A percentile compares a stretch with the other conserved stretches of the same genome.
Conservation (phyloP, 768 basidiomycete species). For the Pleurotus cornucopiae region DNA sequence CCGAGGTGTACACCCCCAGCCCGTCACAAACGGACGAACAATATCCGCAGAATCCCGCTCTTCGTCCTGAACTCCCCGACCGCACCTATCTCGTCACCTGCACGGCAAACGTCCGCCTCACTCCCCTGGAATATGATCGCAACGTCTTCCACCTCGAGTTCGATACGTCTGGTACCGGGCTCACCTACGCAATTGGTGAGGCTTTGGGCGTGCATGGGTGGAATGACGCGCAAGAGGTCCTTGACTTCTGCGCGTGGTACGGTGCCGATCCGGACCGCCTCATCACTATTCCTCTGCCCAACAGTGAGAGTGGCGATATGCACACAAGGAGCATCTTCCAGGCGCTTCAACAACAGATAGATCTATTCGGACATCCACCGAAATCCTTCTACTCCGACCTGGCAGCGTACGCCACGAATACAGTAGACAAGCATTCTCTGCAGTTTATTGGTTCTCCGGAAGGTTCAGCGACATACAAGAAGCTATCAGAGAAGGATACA, state of each 20-base stretch:
- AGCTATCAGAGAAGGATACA: conserved; percentile 91
- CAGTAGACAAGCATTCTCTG: conserved; percentile 73
- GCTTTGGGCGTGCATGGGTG: conserved; percentile 97
- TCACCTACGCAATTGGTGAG: conserved; percentile 95
- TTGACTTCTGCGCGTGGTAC: conserved; percentile 90
- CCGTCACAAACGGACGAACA: conserved; percentile 33
- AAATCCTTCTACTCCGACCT: conserved; percentile 94
- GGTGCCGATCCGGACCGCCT: conserved; percentile 77
- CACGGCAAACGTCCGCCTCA: conserved; percentile 90
- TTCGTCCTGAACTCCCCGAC: conserved; percentile 85
- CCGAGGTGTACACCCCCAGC: conserved; percentile 63
- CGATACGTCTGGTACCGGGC: conserved; percentile 83
- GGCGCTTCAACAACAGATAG: conserved; percentile 92
- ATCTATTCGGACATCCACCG: conserved; percentile 92
- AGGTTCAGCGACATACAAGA: conserved; percentile 90
- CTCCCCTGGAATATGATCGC: conserved; percentile 92
- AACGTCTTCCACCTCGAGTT: conserved; percentile 99
- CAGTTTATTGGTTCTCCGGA: conserved; percentile 93
- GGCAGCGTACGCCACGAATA: conserved; percentile 64
- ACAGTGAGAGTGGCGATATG: conserved; percentile 53
- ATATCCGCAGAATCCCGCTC: conserved; percentile 56
- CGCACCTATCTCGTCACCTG: conserved; percentile 93
- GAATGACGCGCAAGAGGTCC: conserved; percentile 88
- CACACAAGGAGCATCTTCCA: conserved; percentile 96
- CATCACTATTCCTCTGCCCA: conserved; percentile 74